These are phyloP conservation scores for Tremella mesenterica DNA, from an alignment of 768 basidiomycete species.

Conservation along the genomic window DNA sequence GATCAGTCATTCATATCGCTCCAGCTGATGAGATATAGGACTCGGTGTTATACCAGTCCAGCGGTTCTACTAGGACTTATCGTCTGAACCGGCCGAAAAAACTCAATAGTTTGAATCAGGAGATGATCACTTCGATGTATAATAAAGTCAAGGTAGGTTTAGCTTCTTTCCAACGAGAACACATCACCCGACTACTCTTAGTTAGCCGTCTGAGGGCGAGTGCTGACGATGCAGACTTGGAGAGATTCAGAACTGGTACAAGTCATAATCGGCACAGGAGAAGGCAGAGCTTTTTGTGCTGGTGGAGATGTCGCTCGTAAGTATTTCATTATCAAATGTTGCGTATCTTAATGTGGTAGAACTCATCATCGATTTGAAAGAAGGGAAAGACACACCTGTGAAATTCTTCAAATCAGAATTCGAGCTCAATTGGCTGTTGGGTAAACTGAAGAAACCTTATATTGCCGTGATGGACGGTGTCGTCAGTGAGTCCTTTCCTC, in stretches of 20 bases:
- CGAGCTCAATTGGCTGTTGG: slow-evolving; percentile 38
- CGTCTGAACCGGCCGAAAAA: slow-evolving; percentile 70
- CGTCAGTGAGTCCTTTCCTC: slow-evolving; percentile 58
- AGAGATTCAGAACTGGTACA: slow-evolving; percentile 31
- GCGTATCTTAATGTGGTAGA: too few species aligned
- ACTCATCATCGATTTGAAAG: slow-evolving; percentile 28
- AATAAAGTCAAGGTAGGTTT: slow-evolving; percentile 64
- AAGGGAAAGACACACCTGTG: slow-evolving; percentile 44
- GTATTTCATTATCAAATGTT: too few species aligned
- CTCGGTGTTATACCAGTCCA: background rate
- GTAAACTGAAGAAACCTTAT: slow-evolving; percentile 74
- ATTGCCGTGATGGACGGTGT: slow-evolving; percentile 81
- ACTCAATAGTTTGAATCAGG: slow-evolving; percentile 69
- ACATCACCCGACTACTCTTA: background rate
- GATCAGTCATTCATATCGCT: background rate
- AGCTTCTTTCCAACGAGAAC: background rate
- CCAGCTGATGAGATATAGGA: background rate
- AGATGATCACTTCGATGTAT: slow-evolving; percentile 65
- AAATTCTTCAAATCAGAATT: slow-evolving; percentile 84
- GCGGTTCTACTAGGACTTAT: slow-evolving; percentile 50
- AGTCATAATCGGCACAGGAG: slow-evolving; percentile 37
- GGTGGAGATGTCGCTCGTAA: slow-evolving; percentile 88
- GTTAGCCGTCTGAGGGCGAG: background rate
- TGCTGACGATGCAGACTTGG: slow-evolving; percentile 27
- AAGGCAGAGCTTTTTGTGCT: slow-evolving; percentile 75